Percentiles rank a stretch among this genome's conserved stretches.
These are phyloP conservation scores for Cryptococcus sp. DNA, from an alignment of 1,284 basidiomycete genomes.

Conservation along the genomic window DNA sequence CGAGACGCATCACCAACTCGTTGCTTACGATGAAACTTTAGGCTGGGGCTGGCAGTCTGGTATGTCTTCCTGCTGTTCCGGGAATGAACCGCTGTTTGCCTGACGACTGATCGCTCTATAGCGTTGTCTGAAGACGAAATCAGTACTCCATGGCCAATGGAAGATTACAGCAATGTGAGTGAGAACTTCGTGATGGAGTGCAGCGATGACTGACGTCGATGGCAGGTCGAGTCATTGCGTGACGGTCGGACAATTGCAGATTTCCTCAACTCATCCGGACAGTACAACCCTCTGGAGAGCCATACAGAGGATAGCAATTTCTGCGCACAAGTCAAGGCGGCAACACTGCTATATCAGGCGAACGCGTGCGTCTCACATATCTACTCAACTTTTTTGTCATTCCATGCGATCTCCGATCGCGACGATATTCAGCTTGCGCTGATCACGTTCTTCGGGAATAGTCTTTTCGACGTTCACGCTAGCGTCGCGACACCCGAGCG, in stretches of 20 bases:
- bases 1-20: neutral
- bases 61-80: slow-evolving; percentile 6
- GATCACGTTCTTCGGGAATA: neutral
- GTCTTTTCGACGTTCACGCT: slow-evolving; percentile 23
- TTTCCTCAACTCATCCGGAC: slow-evolving; percentile 20
- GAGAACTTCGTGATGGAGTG: neutral
- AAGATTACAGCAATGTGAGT: slow-evolving; percentile 35
- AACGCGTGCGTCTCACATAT: slow-evolving; percentile 17
- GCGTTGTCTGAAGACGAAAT: slow-evolving; percentile 40
- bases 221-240: slow-evolving; percentile 16
- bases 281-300: neutral
- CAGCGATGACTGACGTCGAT: neutral
- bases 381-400: neutral
- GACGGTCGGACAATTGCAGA: slow-evolving; percentile 31
- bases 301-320: slow-evolving; percentile 18
- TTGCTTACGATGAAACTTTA: neutral
- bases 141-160: slow-evolving; percentile 48
- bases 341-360: slow-evolving; percentile 29
- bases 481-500: slow-evolving; percentile 18
- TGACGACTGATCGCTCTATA: neutral
- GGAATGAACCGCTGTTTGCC: neutral
- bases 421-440: too few species aligned
- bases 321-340: slow-evolving; percentile 25
- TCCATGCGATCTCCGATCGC: slow-evolving; percentile 1
- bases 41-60: slow-evolving; percentile 33